Percentiles rank a stretch among this genome's conserved stretches.
Conservation (phyloP, 441 rosid genomes). For the Erodium texanum region DNA sequence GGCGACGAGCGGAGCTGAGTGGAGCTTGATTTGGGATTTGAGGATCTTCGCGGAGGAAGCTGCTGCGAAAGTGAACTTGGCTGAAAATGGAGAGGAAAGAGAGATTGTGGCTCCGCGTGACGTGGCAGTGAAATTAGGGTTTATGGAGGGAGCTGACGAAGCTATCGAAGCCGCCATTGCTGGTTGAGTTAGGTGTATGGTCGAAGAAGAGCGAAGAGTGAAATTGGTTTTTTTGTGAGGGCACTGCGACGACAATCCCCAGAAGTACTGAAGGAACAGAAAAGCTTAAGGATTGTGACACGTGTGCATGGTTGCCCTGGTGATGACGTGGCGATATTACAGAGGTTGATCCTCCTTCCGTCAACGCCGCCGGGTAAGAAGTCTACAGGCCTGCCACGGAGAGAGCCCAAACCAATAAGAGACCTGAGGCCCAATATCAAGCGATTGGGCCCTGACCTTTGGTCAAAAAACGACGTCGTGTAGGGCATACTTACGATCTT, state of each 20-base stretch:
- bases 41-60: not conserved
- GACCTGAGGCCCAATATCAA: too few species aligned
- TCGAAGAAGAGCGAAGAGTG: not conserved
- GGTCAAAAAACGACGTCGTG: not conserved
- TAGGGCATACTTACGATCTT: not conserved
- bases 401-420: too few species aligned
- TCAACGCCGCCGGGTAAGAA: too few species aligned
- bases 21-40: conserved; percentile 18
- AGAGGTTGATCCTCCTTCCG: too few species aligned
- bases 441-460: too few species aligned
- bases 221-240: not conserved
- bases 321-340: not conserved
- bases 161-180: conserved; percentile 1
- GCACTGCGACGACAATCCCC: not conserved
- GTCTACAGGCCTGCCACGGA: too few species aligned
- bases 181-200: not conserved
- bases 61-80: too few species aligned
- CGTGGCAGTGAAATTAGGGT: not conserved
- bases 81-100: conserved; percentile 10
- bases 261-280: not conserved
- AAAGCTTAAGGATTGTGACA: not conserved
- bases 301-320: not conserved
- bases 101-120: conserved; percentile 1
- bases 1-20: too few species aligned
- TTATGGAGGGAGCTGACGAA: not conserved